Evolutionary conservation across 495 filamentous ascomycete genomes (phyloP), one percentile per base, ranked within the genome.

Genomic region (Aspergillus olivimuriae): DNA sequence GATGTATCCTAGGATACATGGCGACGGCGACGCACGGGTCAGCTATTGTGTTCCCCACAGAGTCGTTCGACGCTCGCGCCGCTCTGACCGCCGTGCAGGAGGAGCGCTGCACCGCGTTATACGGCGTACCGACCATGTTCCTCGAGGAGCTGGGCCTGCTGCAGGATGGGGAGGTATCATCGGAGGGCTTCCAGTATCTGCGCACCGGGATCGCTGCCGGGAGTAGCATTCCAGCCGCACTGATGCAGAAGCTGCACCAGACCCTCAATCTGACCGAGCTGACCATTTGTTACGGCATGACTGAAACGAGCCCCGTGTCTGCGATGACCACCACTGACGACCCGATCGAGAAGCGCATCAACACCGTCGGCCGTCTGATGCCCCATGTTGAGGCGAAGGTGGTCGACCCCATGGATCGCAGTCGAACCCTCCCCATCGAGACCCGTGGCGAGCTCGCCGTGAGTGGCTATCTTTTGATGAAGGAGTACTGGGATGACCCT

Each of bases 261-360:
- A 70, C 59, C n/a, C 68, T 96, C 4, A 94, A 94, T 36, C 67
- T 98, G 21, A 81, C 76, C 0, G 86, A 95, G 21, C 57, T 96
- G 42, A 95, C 90, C 1, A 96, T 95, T 52, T 95, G 92, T 70
- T 98, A 98, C 62, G 92, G 89, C 28, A 98, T 98, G 92, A 98
- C 92, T 11, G 92, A 98, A 64, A 98, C 92, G 0, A 83, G 78
- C 36, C 92, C 92, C n/a, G 89, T 95, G 1, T 85, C 80, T 31
- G 80, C 78, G 34, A 96, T 96, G 91, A 98, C 91, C 1, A 76
- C 84, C 0, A 91, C 85, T 0, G 65, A 80, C 30, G 92, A 96
- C 56, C 83, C 89, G 1, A 67, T 91, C 4, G 76, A 75, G n/a
- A 87, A 88, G 56, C 70, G 92, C 7, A 81, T 91, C 23, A 71